Conservation (phyloP, 2,329 filamentous ascomycete genomes). For the Mycosphaerelloides madeirae region DNA sequence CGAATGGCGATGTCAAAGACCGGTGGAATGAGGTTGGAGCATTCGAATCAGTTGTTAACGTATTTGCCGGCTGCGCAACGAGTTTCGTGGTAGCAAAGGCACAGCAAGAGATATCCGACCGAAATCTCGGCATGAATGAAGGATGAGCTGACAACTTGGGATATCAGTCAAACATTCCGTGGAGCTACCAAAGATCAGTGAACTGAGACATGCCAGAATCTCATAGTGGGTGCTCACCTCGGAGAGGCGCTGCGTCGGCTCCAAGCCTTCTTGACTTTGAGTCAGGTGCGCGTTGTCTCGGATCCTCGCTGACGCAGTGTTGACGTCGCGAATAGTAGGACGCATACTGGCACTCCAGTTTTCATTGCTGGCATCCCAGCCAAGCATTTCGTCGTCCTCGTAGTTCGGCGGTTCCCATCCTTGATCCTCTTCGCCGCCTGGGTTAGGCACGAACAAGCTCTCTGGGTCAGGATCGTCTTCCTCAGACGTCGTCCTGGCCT, state of each 20-base stretch:
- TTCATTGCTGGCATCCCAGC: slow-evolving; percentile 68
- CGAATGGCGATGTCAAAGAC: slow-evolving; percentile 62
- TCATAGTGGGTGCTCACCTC: slow-evolving; percentile 57
- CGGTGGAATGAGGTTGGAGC: slow-evolving; percentile 62
- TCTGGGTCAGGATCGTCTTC: slow-evolving; percentile 58
- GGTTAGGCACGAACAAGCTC: slow-evolving; percentile 61
- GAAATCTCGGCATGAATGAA: neutral
- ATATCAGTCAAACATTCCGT: slow-evolving; percentile 36
- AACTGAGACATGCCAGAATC: neutral
- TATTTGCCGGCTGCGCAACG: slow-evolving; percentile 87
- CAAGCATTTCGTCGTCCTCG: slow-evolving; percentile 62
- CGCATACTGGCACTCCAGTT: slow-evolving; percentile 48
- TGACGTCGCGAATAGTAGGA: slow-evolving; percentile 43
- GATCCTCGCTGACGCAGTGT: slow-evolving; percentile 12
- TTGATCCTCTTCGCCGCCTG: slow-evolving; percentile 59
- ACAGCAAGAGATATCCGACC: neutral
- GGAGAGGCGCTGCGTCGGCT: slow-evolving; percentile 70
- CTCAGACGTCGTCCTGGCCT: slow-evolving; percentile 25
- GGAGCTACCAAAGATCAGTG: slow-evolving; percentile 29
- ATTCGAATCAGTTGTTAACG: slow-evolving; percentile 50
- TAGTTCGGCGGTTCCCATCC: slow-evolving; percentile 68
- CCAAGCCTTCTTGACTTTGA: slow-evolving; percentile 42
- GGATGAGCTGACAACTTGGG: neutral
- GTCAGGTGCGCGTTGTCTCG: slow-evolving; percentile 8
- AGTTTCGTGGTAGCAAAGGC: slow-evolving; percentile 64